Evolutionary conservation across 1,139 yeast genomes (phyloP), one percentile per base, ranked within the genome.

Genomic region (Geotrichum restrictum): DNA sequence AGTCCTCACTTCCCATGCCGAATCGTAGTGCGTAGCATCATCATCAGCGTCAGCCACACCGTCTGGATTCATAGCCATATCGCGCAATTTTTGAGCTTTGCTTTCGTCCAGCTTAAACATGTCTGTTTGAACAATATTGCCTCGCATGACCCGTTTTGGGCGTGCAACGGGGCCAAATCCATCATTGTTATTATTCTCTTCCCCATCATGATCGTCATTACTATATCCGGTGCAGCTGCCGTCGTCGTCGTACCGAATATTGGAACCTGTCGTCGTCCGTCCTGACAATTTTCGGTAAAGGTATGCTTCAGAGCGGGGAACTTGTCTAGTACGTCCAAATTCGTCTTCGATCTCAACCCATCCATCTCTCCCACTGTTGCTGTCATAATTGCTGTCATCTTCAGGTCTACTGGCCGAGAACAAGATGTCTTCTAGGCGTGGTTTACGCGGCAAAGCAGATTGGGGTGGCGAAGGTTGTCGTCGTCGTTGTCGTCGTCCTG

Each of bases 301-400:
- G 38, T 52, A 52, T 8, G 57, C 56, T 31, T 60, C 45, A 6
- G 54, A 51, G 6, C 54, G 53, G 1, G 63, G 59, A 1, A 68
- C 64, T 32, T 43, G 46, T 32, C 72, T 52, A 7, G 66, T 58
- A 7, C 70, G 56, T 1, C 72, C 72, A 60, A 63, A 68, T 43
- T 66, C 68, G 51, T 69, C 72, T 6, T 56, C 59, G 19, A 64
- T 59, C 47, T 69, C 73, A 14, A 66, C 61, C 56, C 60, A 57
- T 53, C 18, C 49, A 34, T 19, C 57, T 49, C 19, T 34, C 36
- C 7, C 29, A 24, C 29, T 8, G 8, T 24, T 5, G 5, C 29
- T 8, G 8, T 24, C 29, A 24, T 24, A 5, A 5, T 24, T 8
- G 18, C 37, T 16, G 7, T 34, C 60, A 45, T 36, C 48, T 19